Base-by-base conservation (phyloP, 768 basidiomycete species). In the Naganishia friedmannii region DNA sequence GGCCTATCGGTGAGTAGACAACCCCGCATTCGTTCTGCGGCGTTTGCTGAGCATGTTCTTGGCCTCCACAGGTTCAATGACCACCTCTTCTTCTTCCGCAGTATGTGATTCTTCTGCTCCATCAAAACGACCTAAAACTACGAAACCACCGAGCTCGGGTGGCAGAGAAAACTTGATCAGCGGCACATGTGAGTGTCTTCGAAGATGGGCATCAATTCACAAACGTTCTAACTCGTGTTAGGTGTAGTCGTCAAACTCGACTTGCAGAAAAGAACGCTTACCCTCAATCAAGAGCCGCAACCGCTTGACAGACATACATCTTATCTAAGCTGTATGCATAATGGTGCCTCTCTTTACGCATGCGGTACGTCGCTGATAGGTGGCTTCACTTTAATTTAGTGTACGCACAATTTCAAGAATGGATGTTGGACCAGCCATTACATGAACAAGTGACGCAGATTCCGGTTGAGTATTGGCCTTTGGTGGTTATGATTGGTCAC, bases 401-500 rank as follows among this genome's bases (percentile, higher is more conserved):
- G 23, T 37, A 37, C 17, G 60, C 60, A 45, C 29, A 42, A 28
- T 63, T 63, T 29, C 60, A 63, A 17, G 60, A 63, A 63, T 63
- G 60, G 60, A 34, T 63, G 23, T 42, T 63, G 42, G 60, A 63
- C 1, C 60, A 63, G 19, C 39, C 60, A 19, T 29, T 63, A 5
- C 15, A 46, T 7, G 34, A 7, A 26, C 31, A 63, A 45, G 42
- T 63, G 9, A 42, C 37, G 23, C 39, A 63, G 12, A 63, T 72
- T 28, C 67, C 71, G 39, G 23, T 42, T 12, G 60, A 63, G 23
- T 72, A 55, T 31, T 26, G 23, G 17, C 67, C 71, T 9, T 58
- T 72, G 60, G 32, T 72, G 3, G 63, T 68, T 17, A 72, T 72
- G 71, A 39, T 72, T 1, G 71, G 67, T 12, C 71, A 72, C 13